Percentiles rank a stretch among this genome's conserved stretches.
These are phyloP conservation scores for Yamagishiella unicocca DNA, from an alignment of 139 green algal species.

Conservation along the genomic window DNA sequence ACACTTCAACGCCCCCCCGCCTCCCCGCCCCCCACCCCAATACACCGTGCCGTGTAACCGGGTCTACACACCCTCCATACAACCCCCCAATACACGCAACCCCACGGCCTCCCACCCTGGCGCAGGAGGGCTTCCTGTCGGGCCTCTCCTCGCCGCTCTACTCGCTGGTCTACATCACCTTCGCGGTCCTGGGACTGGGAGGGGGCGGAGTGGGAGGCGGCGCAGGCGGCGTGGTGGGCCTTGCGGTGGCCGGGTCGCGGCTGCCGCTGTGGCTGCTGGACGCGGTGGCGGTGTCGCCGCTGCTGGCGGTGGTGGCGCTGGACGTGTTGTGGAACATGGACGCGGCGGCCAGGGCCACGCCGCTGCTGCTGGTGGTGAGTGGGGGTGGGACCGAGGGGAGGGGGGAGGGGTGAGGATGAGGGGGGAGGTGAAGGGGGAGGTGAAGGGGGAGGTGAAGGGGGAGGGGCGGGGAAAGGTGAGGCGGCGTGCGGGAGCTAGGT, in stretches of 20 bases:
- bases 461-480: no score
- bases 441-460: no score
- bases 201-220: slow-evolving; percentile 34
- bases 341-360: slow-evolving; percentile 18
- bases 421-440: no score
- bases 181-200: slow-evolving; percentile 36
- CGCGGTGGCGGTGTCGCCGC: slow-evolving; percentile 6
- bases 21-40: no score
- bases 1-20: no score
- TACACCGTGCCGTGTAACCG: no score
- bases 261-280: slow-evolving; percentile 45
- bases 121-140: slow-evolving; percentile 48
- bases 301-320: slow-evolving; percentile 40
- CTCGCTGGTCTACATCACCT: slow-evolving; percentile 42
- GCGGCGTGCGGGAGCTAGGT: no score
- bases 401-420: background rate
- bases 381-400: background rate
- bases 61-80: no score
- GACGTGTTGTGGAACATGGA: slow-evolving; percentile 50
- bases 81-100: no score
- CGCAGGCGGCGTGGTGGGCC: slow-evolving; percentile 7
- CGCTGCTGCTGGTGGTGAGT: slow-evolving; percentile 26
- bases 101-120: background rate
- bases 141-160: slow-evolving; percentile 33
- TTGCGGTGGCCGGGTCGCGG: background rate